Conservation (phyloP, 441 rosid species). For the Rhodomyrtus psidioides region DNA sequence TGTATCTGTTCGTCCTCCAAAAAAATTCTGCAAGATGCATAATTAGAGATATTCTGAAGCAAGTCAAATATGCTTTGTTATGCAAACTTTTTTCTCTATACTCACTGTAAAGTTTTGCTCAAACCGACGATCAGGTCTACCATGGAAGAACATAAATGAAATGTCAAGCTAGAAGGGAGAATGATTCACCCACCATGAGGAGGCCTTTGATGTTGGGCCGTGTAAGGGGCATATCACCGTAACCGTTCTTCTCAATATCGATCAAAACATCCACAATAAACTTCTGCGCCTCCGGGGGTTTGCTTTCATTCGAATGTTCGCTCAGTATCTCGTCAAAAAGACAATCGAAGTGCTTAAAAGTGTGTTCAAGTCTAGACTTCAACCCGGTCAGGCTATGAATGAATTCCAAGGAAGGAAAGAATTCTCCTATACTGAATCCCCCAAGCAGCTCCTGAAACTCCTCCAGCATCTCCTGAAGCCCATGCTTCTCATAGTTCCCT, state of each 20-base stretch:
- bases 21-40: not conserved
- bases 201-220: slow-evolving; percentile 42
- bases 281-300: slow-evolving; percentile 11
- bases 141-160: not conserved
- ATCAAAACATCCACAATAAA: slow-evolving; percentile 41
- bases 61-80: not conserved
- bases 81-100: not conserved
- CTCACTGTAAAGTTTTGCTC: no score
- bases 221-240: slow-evolving; percentile 30
- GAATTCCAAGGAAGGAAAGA: slow-evolving; percentile 43
- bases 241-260: slow-evolving; percentile 22
- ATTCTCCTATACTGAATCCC: slow-evolving; percentile 41
- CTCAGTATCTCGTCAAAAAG: slow-evolving; percentile 22
- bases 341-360: slow-evolving; percentile 22
- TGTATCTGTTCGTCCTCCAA: not conserved
- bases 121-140: no score
- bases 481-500: slow-evolving; percentile 25
- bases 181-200: slow-evolving; percentile 32
- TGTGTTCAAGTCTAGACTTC: slow-evolving; percentile 23
- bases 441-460: slow-evolving; percentile 35
- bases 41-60: not conserved
- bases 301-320: slow-evolving; percentile 21
- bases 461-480: slow-evolving; percentile 28
- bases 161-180: not conserved
- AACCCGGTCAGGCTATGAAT: slow-evolving; percentile 39